Evolutionary conservation across 2,329 filamentous ascomycete genomes (phyloP).

Genomic region (Zasmidium cellare): DNA sequence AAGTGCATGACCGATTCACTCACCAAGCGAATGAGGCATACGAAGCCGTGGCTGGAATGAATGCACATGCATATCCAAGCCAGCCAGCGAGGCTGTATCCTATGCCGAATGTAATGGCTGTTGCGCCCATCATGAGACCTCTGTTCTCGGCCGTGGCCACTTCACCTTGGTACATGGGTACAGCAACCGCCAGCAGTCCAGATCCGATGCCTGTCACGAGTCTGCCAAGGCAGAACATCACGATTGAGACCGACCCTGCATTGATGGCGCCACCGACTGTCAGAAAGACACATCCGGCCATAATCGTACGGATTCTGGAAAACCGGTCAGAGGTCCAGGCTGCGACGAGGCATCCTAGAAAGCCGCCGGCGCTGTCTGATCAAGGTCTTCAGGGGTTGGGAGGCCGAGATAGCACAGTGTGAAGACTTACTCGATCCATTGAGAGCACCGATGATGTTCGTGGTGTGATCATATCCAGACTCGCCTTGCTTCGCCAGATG

Average conservation of each 20-base stretch:
- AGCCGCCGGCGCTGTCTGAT: slow-evolving; percentile 41
- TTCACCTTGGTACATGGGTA: slow-evolving; percentile 41
- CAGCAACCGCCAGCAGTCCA: slow-evolving; percentile 34
- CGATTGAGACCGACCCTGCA: slow-evolving; percentile 38
- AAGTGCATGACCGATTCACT: too few relatives aligned
- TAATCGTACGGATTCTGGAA: slow-evolving; percentile 41
- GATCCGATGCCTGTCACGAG: slow-evolving; percentile 41
- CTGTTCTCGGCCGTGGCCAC: slow-evolving; percentile 40
- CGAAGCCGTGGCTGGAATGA: slow-evolving; percentile 34
- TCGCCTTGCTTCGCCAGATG: slow-evolving; percentile 39
- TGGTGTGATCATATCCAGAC: slow-evolving; percentile 44
- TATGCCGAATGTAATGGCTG: slow-evolving; percentile 44
- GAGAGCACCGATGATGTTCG: slow-evolving; percentile 46
- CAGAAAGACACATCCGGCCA: slow-evolving; percentile 38
- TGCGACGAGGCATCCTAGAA: slow-evolving; percentile 38
- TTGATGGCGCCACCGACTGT: slow-evolving; percentile 44
- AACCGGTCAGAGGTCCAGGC: slow-evolving; percentile 42
- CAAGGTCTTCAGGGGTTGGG: too few relatives aligned
- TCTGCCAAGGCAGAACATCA: slow-evolving; percentile 43
- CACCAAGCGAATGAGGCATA: slow-evolving; percentile 37
- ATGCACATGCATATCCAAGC: slow-evolving; percentile 44
- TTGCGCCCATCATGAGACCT: slow-evolving; percentile 43
- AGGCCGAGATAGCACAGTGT: too few relatives aligned
- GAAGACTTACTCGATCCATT: slow-evolving; percentile 40
- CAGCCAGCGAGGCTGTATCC: slow-evolving; percentile 43